Evolutionary conservation across 1,139 yeast genomes (phyloP).

Genomic region (Yamadazyma spencermartinsiae): DNA sequence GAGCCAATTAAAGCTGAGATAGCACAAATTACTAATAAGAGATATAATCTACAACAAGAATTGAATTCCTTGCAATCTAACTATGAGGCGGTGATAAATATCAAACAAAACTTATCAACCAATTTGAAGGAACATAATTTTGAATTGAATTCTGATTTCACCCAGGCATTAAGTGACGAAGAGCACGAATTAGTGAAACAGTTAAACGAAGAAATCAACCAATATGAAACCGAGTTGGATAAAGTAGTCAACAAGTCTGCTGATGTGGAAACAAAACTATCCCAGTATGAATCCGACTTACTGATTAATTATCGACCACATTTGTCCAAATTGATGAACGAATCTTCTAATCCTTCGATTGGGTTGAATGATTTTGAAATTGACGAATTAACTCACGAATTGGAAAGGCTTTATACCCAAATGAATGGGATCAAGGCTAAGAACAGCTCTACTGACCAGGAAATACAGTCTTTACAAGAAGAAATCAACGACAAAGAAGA

Average conservation of each 20-base stretch:
- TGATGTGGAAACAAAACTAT: conserved; percentile 51
- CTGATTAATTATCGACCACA: conserved; percentile 46
- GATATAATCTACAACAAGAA: conserved; percentile 46
- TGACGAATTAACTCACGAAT: conserved; percentile 33
- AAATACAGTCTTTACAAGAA: conserved; percentile 25
- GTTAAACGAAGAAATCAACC: conserved; percentile 40
- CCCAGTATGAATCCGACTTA: conserved; percentile 57
- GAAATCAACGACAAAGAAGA: conserved; percentile 42
- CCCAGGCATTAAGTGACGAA: conserved; percentile 48
- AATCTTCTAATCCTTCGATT: conserved; percentile 20
- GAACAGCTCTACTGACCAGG: conserved; percentile 18
- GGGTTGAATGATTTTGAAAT: conserved; percentile 40
- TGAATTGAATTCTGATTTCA: conserved; percentile 60
- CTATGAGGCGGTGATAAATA: conserved; percentile 22
- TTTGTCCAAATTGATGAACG: conserved; percentile 28
- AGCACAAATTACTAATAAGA: conserved; percentile 41
- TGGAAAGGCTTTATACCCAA: conserved; percentile 23
- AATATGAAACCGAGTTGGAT: conserved; percentile 43
- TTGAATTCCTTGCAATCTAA: conserved; percentile 25
- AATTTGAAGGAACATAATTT: conserved; percentile 39
- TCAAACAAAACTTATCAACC: conserved; percentile 27
- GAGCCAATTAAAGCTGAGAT: conserved; percentile 47
- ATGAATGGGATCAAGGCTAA: conserved; percentile 25
- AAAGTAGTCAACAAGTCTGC: conserved; percentile 44
- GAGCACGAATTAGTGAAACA: conserved; percentile 37